A percentile compares a stretch with the other conserved stretches of the same genome.
Evolutionary conservation across 2,329 filamentous ascomycete species (phyloP).

Genomic region (Microascus cirrosus): DNA sequence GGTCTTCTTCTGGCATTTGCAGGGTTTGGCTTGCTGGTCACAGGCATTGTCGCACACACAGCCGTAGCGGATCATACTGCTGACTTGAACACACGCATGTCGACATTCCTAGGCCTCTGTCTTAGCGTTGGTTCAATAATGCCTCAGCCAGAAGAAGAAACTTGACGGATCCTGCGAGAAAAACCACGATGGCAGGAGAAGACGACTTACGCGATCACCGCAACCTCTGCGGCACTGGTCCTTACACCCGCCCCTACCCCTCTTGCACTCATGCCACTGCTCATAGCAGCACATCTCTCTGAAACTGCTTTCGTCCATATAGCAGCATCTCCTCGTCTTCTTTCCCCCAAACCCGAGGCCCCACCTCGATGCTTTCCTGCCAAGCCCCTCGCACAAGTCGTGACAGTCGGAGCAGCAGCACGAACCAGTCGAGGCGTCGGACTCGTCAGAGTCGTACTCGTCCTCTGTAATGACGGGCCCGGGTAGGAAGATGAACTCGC

Average conservation of each 20-base stretch:
- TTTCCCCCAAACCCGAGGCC: background rate
- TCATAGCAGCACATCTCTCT: background rate
- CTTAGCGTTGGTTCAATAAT: background rate
- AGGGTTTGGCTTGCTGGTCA: background rate
- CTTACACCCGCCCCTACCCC: background rate
- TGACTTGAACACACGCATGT: background rate
- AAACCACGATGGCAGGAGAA: background rate
- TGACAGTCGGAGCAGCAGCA: conserved; percentile 1
- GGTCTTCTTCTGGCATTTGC: background rate
- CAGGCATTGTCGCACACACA: background rate
- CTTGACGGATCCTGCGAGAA: no score
- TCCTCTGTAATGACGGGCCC: background rate
- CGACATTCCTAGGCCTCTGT: background rate
- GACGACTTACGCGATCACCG: background rate
- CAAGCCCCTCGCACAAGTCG: background rate
- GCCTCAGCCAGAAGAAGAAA: no score
- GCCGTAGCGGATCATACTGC: background rate
- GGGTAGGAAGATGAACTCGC: conserved; percentile 2
- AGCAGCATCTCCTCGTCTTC: background rate
- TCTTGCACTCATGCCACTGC: background rate
- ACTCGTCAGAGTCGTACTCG: background rate
- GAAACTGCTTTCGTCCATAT: background rate
- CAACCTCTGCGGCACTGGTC: background rate
- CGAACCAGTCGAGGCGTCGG: background rate
- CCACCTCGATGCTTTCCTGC: background rate